Base-by-base conservation (phyloP, 805 yeast species). In the Metschnikowia amazonensis region DNA sequence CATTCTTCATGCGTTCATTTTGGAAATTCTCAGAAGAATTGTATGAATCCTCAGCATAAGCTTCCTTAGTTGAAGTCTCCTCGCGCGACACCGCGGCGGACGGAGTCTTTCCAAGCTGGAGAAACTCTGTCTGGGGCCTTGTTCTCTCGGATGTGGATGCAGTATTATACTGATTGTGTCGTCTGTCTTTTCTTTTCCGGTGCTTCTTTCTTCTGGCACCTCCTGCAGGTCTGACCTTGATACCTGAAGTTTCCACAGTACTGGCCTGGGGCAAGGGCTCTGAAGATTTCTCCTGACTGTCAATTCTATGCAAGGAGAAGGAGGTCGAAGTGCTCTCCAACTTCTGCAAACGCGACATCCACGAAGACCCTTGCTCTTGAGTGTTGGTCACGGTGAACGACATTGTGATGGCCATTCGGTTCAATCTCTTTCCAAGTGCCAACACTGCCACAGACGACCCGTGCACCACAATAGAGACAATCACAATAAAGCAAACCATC, bases 381-480 rank as follows among this genome's bases (percentile, higher is more conserved):
- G 86, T 81, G 46, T 64, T 66, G 2, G 70, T 64, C 28, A 67
- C 62, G 17, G 96, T 89, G 61, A 88, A 84, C 0, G 97, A 80
- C 84, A 90, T 86, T 1, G 97, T 86, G 57, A 92, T 80, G 1
- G 96, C 88, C 83, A 94, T 86, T 43, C 95, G 84, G 69, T 90
- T 89, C 63, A 92, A 76, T 47, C 92, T 85, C 59, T 83, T 86
- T 40, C 99, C 98, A 20, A 56, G 46, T 1, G 57, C 49, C 29
- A 53, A 48, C 27, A 55, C 58, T 1, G 59, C 58, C 35, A 57
- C 46, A 38, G 96, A 87, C 0, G 95, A 88, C 3, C 97, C 97
- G 64, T 89, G 97, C 18, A 89, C 92, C 16, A 86, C 69, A 56
- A 89, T 87, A 0, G 96, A 89, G 0, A 90, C 75, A 3, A 89